Conservation (phyloP, 495 filamentous ascomycete genomes). For the Bacidia rubella region DNA sequence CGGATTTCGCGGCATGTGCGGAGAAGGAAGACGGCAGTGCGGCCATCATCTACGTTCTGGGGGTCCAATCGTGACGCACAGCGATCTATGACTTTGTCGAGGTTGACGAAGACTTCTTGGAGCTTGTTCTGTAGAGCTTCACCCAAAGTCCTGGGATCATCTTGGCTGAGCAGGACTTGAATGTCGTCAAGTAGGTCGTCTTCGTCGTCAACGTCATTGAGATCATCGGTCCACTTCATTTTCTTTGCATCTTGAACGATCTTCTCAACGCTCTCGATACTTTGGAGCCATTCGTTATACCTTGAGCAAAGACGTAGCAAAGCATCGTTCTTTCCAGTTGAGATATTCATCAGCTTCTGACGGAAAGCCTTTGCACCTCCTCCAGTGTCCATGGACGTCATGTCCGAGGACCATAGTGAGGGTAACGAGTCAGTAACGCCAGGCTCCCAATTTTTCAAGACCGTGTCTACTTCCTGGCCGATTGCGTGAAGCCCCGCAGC, state of each 20-base stretch:
- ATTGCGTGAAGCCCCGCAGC: slow-evolving; percentile 44
- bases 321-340: slow-evolving; percentile 52
- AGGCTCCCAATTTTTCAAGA: slow-evolving; percentile 38
- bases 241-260: slow-evolving; percentile 53
- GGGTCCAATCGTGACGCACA: slow-evolving; percentile 19
- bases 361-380: slow-evolving; percentile 45
- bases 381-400: slow-evolving; percentile 36
- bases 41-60: slow-evolving; percentile 30
- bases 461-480: slow-evolving; percentile 30
- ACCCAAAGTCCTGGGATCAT: slow-evolving; percentile 56
- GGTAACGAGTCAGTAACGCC: slow-evolving; percentile 32
- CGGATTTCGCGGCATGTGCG: slow-evolving; percentile 66
- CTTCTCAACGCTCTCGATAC: slow-evolving; percentile 44
- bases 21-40: slow-evolving; percentile 56
- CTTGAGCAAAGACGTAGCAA: slow-evolving; percentile 42
- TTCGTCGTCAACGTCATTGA: slow-evolving; percentile 61
- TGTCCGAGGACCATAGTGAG: slow-evolving; percentile 48
- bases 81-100: slow-evolving; percentile 45
- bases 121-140: slow-evolving; percentile 46
- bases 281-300: slow-evolving; percentile 55
- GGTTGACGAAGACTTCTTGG: slow-evolving; percentile 38
- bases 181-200: slow-evolving; percentile 46
- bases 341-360: slow-evolving; percentile 33
- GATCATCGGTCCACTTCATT: slow-evolving; percentile 61
- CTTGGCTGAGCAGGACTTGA: slow-evolving; percentile 47